Percentiles rank a stretch among this genome's conserved stretches.
These are phyloP conservation scores for Dioszegia aurantiaca DNA, from an alignment of 768 basidiomycete genomes.

Conservation along the genomic window DNA sequence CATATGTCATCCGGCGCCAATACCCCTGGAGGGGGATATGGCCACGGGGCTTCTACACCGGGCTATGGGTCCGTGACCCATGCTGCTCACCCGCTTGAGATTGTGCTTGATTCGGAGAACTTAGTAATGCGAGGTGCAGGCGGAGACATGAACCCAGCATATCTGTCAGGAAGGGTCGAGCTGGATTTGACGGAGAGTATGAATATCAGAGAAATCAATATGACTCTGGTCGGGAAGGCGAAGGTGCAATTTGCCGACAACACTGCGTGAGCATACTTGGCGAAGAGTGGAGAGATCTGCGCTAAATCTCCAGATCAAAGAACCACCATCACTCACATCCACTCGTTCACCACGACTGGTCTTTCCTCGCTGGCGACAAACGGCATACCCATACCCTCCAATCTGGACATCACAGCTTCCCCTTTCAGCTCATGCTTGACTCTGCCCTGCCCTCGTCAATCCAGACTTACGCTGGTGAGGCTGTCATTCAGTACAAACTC, in stretches of 20 bases:
- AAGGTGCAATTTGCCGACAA: constrained; percentile 60
- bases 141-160: constrained; percentile 73
- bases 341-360: constrained; percentile 82
- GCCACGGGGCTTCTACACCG: neutral
- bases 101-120: constrained; percentile 68
- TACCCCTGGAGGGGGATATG: constrained; percentile 4
- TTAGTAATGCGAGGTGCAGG: constrained; percentile 75
- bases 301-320: constrained; percentile 25
- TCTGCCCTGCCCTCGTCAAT: constrained; percentile 80
- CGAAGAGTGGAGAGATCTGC: neutral
- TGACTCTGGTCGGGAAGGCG: constrained; percentile 80
- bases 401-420: constrained; percentile 89
- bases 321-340: constrained; percentile 55
- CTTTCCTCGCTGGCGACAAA: constrained; percentile 81
- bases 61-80: neutral
- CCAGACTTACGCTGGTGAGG: constrained; percentile 57
- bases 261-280: constrained; percentile 41
- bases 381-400: constrained; percentile 82
- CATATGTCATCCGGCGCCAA: constrained; percentile 10
- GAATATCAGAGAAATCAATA: constrained; percentile 72
- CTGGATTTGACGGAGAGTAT: constrained; percentile 78
- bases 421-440: constrained; percentile 82
- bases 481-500: constrained; percentile 80
- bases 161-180: constrained; percentile 75
- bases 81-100: constrained; percentile 58